A percentile compares a stretch with the other conserved stretches of the same genome.
These are phyloP conservation scores for Chalaropsis ovoidea DNA, from an alignment of 2,329 filamentous ascomycete species.

Conservation along the genomic window DNA sequence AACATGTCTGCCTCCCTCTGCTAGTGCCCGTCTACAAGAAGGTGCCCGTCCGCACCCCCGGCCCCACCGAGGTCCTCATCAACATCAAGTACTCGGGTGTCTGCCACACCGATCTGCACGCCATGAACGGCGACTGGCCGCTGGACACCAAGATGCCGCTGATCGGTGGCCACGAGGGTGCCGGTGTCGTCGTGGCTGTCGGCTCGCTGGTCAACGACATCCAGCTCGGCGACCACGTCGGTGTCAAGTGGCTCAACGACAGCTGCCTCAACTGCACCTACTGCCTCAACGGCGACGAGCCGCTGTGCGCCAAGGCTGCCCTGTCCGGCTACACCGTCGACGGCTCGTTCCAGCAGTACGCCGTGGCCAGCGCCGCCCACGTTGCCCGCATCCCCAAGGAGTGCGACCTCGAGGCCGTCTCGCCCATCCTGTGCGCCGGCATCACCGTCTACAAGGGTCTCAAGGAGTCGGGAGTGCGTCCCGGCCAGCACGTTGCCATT, in stretches of 20 bases:
- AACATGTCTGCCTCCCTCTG: neutral
- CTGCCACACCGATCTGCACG: constrained; percentile 75
- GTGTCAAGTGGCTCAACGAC: constrained; percentile 89
- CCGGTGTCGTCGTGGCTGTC: constrained; percentile 69
- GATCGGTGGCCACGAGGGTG: constrained; percentile 71
- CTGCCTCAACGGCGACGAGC: constrained; percentile 72
- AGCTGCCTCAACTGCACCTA: constrained; percentile 74
- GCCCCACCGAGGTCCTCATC: constrained; percentile 80
- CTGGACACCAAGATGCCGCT: constrained; percentile 71
- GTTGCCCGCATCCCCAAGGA: constrained; percentile 73
- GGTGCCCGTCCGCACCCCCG: constrained; percentile 72
- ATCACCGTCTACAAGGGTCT: constrained; percentile 87
- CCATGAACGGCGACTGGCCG: constrained; percentile 85
- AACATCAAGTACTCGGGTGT: constrained; percentile 87
- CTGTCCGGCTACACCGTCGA: constrained; percentile 90
- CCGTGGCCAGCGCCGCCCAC: constrained; percentile 75
- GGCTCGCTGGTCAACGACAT: constrained; percentile 69
- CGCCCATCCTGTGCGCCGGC: constrained; percentile 74
- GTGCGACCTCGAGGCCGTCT: constrained; percentile 62
- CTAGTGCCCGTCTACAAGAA: constrained; percentile 60
- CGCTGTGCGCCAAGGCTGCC: constrained; percentile 62
- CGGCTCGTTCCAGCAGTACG: constrained; percentile 88
- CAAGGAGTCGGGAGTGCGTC: constrained; percentile 66
- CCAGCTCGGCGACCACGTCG: constrained; percentile 72
- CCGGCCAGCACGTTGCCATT: constrained; percentile 71